Evolutionary conservation across 192 early-diverging fungal species (phyloP), one percentile per base, ranked within the genome.

Genomic region (Thoreauomyces humboldtii): DNA sequence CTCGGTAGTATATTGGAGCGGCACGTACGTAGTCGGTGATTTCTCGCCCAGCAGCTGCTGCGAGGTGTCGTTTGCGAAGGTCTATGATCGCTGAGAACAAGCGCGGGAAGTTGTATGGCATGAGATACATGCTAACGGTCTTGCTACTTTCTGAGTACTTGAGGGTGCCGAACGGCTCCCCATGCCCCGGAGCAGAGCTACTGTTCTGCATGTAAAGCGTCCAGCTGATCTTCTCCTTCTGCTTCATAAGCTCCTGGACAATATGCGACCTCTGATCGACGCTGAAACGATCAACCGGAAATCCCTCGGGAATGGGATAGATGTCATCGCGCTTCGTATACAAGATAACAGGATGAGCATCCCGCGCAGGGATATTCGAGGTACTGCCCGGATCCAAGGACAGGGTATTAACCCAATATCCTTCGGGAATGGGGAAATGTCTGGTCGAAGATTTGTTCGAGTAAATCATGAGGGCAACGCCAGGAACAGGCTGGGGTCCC

Each of bases 71-170:
- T 44, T 61, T 44, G 11, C 59, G 59, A 43, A 61, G 43, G 12
- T 61, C 80, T 61, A 75, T 71, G 28, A 91, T 68, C 21, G 89
- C 65, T 29, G 76, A 81, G 70, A 91, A 93, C n/a, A 91, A 73
- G 33, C 75, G 78, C 1, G 86, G 83, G 61, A 84, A 93, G 63
- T 91, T 90, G 70, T 93, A 93, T 1, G 91, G 87, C 46, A 91
- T 69, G 4, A 90, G 72, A 36, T 88, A 90, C 63, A 93, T 61
- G 29, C 87, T 87, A 32, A 93, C 91, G 2, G 79, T 79, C 27
- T 81, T 85, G 32, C 82, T 80, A 19, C 75, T 73, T 1, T 81
- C 77, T 63, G 82, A 87, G 28, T 83, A 81, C 59, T 87, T 87
- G 34, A 93, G 63, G 29, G 87, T 88, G 14, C 90, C 91, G 65